Percentiles rank a stretch among this genome's conserved stretches.
phyloP scores from a whole-genome alignment of 2,329 filamentous ascomycete genomes.

The Chaetomium olivaceum region DNA sequence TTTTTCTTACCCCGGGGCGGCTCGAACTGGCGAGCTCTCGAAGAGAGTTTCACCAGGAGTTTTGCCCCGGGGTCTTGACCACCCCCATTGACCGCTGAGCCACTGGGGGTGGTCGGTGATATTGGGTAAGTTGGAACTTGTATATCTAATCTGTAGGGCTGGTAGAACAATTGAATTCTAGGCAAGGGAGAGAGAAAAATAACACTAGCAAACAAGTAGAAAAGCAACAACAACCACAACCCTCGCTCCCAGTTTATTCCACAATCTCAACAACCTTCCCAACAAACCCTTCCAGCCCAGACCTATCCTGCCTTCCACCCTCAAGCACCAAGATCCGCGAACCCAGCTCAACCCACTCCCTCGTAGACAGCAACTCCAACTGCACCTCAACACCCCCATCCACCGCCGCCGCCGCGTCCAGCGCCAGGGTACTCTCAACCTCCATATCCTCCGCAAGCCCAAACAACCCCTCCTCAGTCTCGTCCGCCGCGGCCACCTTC shows the following conservation, averaged over 20 bases:
- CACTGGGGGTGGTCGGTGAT: not conserved
- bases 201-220: constrained; percentile 1
- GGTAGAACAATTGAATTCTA: not conserved
- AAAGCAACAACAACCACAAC: constrained; percentile 22
- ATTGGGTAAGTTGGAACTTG: not conserved
- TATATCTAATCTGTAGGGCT: not conserved
- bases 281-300: constrained; percentile 70
- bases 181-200: constrained; percentile 12
- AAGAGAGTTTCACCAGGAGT: not conserved
- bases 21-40: not conserved
- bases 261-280: constrained; percentile 65
- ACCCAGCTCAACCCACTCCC: constrained; percentile 73
- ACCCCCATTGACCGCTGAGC: not conserved
- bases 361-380: constrained; percentile 66
- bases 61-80: not conserved
- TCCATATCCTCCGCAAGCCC: constrained; percentile 53
- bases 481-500: constrained; percentile 40
- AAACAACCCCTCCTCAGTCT: constrained; percentile 60
- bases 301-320: constrained; percentile 66
- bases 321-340: constrained; percentile 71
- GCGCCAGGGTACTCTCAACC: constrained; percentile 35
- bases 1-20: too few species aligned
- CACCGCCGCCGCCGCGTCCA: constrained; percentile 32
- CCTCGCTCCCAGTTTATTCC: constrained; percentile 49
- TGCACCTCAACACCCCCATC: constrained; percentile 55